These are phyloP conservation scores for Cercospora nicotianae DNA, from an alignment of 2,329 filamentous ascomycete genomes.

Conservation along the genomic window DNA sequence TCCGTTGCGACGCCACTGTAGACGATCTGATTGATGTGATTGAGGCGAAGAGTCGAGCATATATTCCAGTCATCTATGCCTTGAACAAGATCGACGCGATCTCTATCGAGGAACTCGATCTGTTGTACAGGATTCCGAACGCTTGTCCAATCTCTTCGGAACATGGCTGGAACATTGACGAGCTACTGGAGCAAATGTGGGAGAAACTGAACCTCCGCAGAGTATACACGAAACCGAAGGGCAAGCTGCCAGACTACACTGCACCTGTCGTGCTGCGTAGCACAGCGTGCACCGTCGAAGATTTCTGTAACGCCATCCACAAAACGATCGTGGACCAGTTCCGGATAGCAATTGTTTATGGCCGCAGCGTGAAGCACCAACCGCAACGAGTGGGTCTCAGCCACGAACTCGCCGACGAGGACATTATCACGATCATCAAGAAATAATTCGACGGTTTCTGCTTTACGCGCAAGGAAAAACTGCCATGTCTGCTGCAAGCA, in stretches of 20 bases:
- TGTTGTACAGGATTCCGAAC: conserved; percentile 95
- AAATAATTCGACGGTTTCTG: conserved; percentile 23
- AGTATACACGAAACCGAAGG: conserved; percentile 98
- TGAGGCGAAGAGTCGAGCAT: conserved; percentile 90
- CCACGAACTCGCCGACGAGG: conserved; percentile 92
- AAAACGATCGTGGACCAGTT: conserved; percentile 95
- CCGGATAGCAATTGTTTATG: conserved; percentile 92
- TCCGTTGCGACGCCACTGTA: conserved; percentile 94
- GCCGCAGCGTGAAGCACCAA: conserved; percentile 97
- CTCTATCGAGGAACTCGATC: conserved; percentile 93
- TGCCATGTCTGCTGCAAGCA: neutral
- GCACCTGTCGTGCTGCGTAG: conserved; percentile 85
- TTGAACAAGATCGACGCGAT: conserved; percentile 99
- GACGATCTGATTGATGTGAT: conserved; percentile 96
- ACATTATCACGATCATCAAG: conserved; percentile 63
- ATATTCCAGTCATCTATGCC: conserved; percentile 98
- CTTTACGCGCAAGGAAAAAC: neutral
- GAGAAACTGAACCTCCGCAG: conserved; percentile 88
- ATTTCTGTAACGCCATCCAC: conserved; percentile 98
- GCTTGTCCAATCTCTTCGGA: conserved; percentile 97
- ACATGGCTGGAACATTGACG: conserved; percentile 93
- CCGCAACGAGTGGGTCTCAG: conserved; percentile 89
- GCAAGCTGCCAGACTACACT: conserved; percentile 87
- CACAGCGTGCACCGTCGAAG: conserved; percentile 84
- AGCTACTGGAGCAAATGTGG: conserved; percentile 98